Evolutionary conservation across 1,284 basidiomycete species (phyloP).

Genomic region (Fomitopsis pinicola): DNA sequence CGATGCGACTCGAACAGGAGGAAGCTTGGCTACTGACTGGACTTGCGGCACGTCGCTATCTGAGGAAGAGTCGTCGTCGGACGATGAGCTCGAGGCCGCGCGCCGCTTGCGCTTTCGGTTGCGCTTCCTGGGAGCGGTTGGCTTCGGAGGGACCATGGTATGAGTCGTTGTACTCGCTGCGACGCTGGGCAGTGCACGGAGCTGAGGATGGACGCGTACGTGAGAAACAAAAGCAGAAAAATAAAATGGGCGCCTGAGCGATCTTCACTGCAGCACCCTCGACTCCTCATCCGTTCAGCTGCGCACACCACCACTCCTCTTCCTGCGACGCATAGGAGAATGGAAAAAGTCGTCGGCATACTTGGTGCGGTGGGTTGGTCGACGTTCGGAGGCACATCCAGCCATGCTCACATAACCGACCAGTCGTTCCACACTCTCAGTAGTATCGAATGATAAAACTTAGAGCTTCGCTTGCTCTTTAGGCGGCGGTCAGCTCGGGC

Average conservation of each 20-base stretch:
- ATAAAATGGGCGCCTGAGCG: neutral
- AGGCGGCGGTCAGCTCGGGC: slow-evolving; percentile 98
- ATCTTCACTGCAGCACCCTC: neutral
- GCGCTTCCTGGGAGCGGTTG: slow-evolving; percentile 23
- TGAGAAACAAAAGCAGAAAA: neutral
- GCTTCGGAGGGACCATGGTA: slow-evolving; percentile 21
- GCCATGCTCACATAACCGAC: neutral
- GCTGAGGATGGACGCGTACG: neutral
- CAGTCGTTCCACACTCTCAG: neutral
- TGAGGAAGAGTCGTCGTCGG: slow-evolving; percentile 11
- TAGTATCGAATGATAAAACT: neutral
- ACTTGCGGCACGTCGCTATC: neutral
- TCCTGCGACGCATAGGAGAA: slow-evolving; percentile 16
- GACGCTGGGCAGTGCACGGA: no score
- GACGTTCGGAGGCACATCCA: neutral
- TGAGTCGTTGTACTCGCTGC: neutral
- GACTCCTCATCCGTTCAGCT: neutral
- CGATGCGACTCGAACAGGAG: neutral
- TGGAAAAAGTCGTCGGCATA: slow-evolving; percentile 59
- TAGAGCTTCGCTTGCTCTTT: slow-evolving; percentile 3
- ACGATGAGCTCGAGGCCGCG: slow-evolving; percentile 34
- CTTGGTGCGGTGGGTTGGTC: slow-evolving; percentile 56
- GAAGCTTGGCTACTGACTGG: neutral
- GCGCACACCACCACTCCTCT: neutral
- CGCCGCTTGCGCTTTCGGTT: slow-evolving; percentile 38